phyloP scores from a whole-genome alignment of 805 yeast genomes.

The Pachysolen tannophilus region DNA sequence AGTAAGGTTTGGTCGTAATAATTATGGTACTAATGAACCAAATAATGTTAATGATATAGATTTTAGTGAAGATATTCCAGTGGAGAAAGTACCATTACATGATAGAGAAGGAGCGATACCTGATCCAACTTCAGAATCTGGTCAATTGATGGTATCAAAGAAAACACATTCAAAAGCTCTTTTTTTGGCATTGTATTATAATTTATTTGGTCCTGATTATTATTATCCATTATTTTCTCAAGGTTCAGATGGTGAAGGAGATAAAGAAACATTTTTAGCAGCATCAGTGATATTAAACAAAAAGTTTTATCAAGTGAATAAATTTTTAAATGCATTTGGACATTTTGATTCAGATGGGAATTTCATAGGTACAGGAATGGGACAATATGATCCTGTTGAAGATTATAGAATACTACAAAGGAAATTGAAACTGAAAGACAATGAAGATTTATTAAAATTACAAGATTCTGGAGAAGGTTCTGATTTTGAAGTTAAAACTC shows the following conservation, averaged over 20 bases:
- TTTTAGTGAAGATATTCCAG: too few relatives aligned
- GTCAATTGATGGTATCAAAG: slow-evolving; percentile 53
- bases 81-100: slow-evolving; percentile 36
- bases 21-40: slow-evolving; percentile 26
- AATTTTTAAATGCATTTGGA: slow-evolving; percentile 47
- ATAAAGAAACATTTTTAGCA: slow-evolving; percentile 56
- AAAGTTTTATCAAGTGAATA: slow-evolving; percentile 53
- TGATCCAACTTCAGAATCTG: slow-evolving; percentile 58
- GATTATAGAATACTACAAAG: slow-evolving; percentile 35
- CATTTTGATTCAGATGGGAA: slow-evolving; percentile 30
- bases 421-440: slow-evolving; percentile 13
- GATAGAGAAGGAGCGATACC: slow-evolving; percentile 56
- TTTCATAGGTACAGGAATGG: slow-evolving; percentile 69
- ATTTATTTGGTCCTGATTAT: slow-evolving; percentile 48
- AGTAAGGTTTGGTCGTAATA: slow-evolving; percentile 29
- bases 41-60: slow-evolving; percentile 16
- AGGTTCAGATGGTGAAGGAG: slow-evolving; percentile 46
- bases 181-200: slow-evolving; percentile 50
- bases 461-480: slow-evolving; percentile 5
- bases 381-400: slow-evolving; percentile 61
- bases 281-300: slow-evolving; percentile 50
- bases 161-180: slow-evolving; percentile 44
- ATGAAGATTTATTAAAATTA: slow-evolving; percentile 4
- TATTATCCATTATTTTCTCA: slow-evolving; percentile 45
- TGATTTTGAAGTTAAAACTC: slow-evolving; percentile 10